Evolutionary conservation across 208 protist species (phyloP), one percentile per base, ranked within the genome.

Genomic region (Crithidia expoeki): DNA sequence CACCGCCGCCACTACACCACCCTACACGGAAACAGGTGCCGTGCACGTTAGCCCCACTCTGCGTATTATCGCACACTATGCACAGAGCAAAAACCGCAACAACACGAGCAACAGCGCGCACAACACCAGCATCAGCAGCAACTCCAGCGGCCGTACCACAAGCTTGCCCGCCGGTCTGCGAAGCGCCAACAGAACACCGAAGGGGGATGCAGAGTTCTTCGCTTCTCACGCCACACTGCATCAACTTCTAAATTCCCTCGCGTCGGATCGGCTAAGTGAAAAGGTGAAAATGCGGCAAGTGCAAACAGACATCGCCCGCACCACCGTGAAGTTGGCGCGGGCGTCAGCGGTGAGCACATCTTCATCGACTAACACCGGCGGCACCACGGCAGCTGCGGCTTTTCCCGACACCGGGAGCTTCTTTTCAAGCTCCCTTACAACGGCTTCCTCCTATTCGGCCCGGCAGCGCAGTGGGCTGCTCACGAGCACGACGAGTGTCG

Each of bases 241-340:
- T 23, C 60, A 72, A 27, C 42, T 84, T 16, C 57, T 89, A 36
- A 21, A 30, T 52, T 65, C 59, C 28, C 83, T 86, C 47, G 76
- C 76, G 17, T 16, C 59, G 27, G 51, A 32, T 7, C 66, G 79
- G 2, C 68, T 89, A 7, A 14, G 55, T 16, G 65, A 70, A 27
- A 78, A 62, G 25, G 27, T 49, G n/a, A 61, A 49, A 53, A 50
- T 74, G 62, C 67, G 68, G 17, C 66, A 49, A 30, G 51, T 51
- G 23, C 57, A 59, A 17, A 77, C 42, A 2, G n/a, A 51, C 10
- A 21, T 74, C 47, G 50, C 59, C 25, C 49, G 50, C 19, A 66
- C 71, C 21, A 28, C 63, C 5, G 71, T 76, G 47, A 55, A 70
- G 47, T 46, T 76, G 25, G 61, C 62, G 1, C 44, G 47, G 16